Evolutionary conservation across 169 alveolate genomes (phyloP), one percentile per base, ranked within the genome.

Genomic region (Theileria orientalis): DNA sequence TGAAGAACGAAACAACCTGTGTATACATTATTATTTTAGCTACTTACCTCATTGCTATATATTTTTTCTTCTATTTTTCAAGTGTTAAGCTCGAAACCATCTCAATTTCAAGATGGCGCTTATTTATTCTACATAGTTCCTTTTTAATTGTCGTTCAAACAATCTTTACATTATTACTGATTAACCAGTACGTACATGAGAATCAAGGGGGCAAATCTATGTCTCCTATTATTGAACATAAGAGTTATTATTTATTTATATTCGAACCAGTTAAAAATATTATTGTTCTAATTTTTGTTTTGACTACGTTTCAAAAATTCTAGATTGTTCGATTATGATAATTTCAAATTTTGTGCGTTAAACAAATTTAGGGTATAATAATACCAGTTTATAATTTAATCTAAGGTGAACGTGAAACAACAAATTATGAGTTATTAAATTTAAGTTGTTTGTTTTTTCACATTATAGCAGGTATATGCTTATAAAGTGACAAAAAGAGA

Each of bases 1-100:
- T 8, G 70, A 40, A 13, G 75, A 67, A 8, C 75, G 75, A 67
- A 67, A 67, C 9, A 67, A 67, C 40, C 75, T 67, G 25, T 13
- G 25, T 27, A 1, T 1, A 11, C 14, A 19, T 16, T 32, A 67
- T n/a, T 40, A 51, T 11, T 35, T 67, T 46, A 25, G 7, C 2
- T 2, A 13, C 56, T 5, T 13, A 61, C 70, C 70, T 61, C 70
- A 61, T 61, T 7, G 1, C 19, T 25, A 51, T 6, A 5, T 51
- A 51, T 51, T 51, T 9, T 7, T 9, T 37, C 44, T 37, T 7
- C 5, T 37, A 7, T 37, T 7, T 37, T 37, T 37, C 9, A 9
- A 37, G 9, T 7, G 9, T 37, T 37, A 37, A 7, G 44, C 9
- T 7, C 5, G 9, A 37, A 7, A 5, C 44, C 44, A 37, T 37